A percentile compares a stretch with the other conserved stretches of the same genome.
Conservation (phyloP, 768 basidiomycete genomes). For the Cystobasidium tubakii region DNA sequence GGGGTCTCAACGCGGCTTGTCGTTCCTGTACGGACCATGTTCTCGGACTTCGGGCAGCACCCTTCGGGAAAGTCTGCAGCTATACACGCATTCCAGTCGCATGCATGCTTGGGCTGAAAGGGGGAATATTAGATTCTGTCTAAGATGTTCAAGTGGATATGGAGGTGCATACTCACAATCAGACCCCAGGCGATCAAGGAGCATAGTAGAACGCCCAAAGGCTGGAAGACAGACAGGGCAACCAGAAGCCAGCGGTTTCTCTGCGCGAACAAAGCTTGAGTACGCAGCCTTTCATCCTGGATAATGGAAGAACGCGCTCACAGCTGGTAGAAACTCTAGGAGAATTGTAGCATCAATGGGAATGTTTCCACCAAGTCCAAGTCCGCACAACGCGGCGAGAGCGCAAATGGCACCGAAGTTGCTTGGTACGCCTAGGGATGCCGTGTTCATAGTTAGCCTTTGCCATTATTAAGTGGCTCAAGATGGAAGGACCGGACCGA, state of each 20-base stretch:
- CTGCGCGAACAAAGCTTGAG: constrained; percentile 17
- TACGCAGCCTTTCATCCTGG: neutral
- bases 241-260: constrained; percentile 49
- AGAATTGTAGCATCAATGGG: constrained; percentile 49
- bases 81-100: constrained; percentile 23
- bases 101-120: constrained; percentile 19
- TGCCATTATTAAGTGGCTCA: too few species aligned
- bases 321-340: constrained; percentile 51
- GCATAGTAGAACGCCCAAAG: constrained; percentile 50
- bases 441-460: neutral
- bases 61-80: constrained; percentile 37
- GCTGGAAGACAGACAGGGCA: constrained; percentile 51
- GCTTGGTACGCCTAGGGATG: constrained; percentile 48
- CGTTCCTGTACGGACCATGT: constrained; percentile 35
- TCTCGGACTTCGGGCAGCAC: constrained; percentile 49
- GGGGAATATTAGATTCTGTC: neutral
- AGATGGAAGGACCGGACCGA: too few species aligned
- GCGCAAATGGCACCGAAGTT: constrained; percentile 51
- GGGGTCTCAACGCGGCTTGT: neutral
- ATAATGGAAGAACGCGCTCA: neutral
- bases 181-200: constrained; percentile 49
- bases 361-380: constrained; percentile 51
- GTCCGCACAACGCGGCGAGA: constrained; percentile 46
- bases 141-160: too few species aligned
- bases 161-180: constrained; percentile 39